Percentiles rank a stretch among this genome's conserved stretches.
phyloP scores from a whole-genome alignment of 495 filamentous ascomycete genomes.

The Penicillium ochrochloron region DNA sequence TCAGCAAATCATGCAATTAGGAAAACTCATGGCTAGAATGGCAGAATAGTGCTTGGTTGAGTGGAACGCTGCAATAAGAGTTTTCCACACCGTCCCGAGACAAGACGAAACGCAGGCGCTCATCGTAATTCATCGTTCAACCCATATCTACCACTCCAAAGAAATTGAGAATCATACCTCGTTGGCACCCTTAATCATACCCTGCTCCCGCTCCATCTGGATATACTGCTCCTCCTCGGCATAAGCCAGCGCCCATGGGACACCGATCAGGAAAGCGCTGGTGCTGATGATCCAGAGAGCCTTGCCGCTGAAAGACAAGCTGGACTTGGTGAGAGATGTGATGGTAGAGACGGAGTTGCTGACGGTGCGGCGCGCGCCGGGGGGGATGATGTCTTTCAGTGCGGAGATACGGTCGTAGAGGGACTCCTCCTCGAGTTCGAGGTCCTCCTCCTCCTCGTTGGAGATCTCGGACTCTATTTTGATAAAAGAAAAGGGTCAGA shows the following conservation, averaged over 20 bases:
- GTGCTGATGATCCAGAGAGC: slow-evolving; percentile 86
- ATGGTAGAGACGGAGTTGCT: slow-evolving; percentile 59
- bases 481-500: slow-evolving; percentile 31
- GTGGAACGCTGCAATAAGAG: background rate
- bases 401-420: slow-evolving; percentile 81
- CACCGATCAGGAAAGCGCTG: slow-evolving; percentile 83
- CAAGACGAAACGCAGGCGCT: slow-evolving; percentile 3
- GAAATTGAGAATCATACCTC: slow-evolving; percentile 53
- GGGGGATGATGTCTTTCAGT: slow-evolving; percentile 89
- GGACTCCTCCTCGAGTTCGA: slow-evolving; percentile 58
- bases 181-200: slow-evolving; percentile 84
- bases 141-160: background rate
- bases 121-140: background rate
- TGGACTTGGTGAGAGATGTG: slow-evolving; percentile 63
- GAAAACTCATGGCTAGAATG: background rate
- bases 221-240: slow-evolving; percentile 93
- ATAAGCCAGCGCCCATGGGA: slow-evolving; percentile 90
- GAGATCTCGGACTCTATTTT: slow-evolving; percentile 59
- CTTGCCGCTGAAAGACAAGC: slow-evolving; percentile 74
- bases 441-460: slow-evolving; percentile 45
- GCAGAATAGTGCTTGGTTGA: background rate
- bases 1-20: slow-evolving; percentile 16
- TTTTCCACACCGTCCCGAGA: slow-evolving; percentile 8
- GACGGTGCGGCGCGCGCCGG: slow-evolving; percentile 74
- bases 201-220: slow-evolving; percentile 96